Evolutionary conservation across 2,329 filamentous ascomycete species (phyloP), one percentile per base, ranked within the genome.

Genomic region (Dothiorella sarmentorum): DNA sequence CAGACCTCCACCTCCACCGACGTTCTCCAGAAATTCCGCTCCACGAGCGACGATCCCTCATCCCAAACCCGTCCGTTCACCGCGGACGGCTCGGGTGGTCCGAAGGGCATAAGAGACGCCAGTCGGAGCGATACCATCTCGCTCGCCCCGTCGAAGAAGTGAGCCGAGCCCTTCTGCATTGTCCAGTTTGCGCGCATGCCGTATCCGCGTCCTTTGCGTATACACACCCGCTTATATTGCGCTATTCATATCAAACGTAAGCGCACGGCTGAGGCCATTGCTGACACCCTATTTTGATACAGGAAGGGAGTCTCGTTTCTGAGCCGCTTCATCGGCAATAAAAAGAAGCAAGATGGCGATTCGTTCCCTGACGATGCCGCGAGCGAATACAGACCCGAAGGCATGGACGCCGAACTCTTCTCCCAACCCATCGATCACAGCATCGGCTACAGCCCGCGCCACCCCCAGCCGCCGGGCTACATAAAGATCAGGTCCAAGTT

Each of bases 301-400:
- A 96, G 89, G 73, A 97, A 96, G 77, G 88, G 89, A 26, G 85
- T 88, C 17, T 96, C 91, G 13, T 96, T 99, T 70, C 83, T 99
- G 26, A 95, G 91, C 72, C 89, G 91, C 57, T 86, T 97, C 72
- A 89, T 90, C 67, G 82, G 83, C 62, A 82, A 81, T 61, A 91
- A 91, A 77, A 95, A 88, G 74, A 91, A 89, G 69, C 71, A 75
- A 56, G 27, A 52, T 35, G 64, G 63, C 20, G 62, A 65, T 15
- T 27, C 49, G 15, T 53, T 53, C 49, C 49, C 49, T n/a, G 71
- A 73, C 59, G 75, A 75, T 56, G 75, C 73, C 56, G 64, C 68
- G 42, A 79, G 80, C 52, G 84, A 86, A 64, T 73, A 76, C 31
- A 84, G 91, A 63, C 86, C 85, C 29, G 89, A 95, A 71, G 91